A percentile compares a stretch with the other conserved stretches of the same genome.
phyloP scores from a whole-genome alignment of 192 early-diverging fungal species.

The Thoreauomyces humboldtii region DNA sequence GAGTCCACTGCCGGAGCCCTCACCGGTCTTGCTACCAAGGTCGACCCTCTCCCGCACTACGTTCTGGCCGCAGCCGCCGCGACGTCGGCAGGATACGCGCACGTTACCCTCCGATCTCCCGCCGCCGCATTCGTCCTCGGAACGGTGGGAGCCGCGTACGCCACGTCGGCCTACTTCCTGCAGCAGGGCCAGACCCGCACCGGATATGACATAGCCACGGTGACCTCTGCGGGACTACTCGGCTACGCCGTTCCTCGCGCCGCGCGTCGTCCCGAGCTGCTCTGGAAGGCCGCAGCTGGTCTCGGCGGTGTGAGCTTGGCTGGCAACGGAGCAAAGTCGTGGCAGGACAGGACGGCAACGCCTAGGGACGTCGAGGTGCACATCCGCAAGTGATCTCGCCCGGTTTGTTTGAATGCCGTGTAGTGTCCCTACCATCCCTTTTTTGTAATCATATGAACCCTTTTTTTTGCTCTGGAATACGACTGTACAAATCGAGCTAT shows the following conservation, averaged over 20 bases:
- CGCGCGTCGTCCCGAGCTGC: not conserved
- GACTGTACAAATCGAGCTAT: too few relatives aligned
- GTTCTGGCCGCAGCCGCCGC: slow-evolving; percentile 8
- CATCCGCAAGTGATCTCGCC: not conserved
- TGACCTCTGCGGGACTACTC: slow-evolving; percentile 9
- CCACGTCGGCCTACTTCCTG: slow-evolving; percentile 8
- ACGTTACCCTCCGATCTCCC: not conserved
- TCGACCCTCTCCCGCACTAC: slow-evolving; percentile 24
- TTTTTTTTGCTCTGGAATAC: too few relatives aligned
- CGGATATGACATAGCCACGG: slow-evolving; percentile 16
- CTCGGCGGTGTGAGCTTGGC: slow-evolving; percentile 3
- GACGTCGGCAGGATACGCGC: not conserved
- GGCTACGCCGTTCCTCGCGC: slow-evolving; percentile 4
- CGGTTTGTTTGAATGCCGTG: too few relatives aligned
- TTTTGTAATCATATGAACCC: too few relatives aligned
- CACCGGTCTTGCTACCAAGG: not conserved
- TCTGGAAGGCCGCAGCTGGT: slow-evolving; percentile 2
- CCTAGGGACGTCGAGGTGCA: not conserved
- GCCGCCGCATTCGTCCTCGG: not conserved
- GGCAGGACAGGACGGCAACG: slow-evolving; percentile 5
- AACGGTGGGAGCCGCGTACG: not conserved
- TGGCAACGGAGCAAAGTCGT: slow-evolving; percentile 16
- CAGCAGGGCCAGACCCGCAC: not conserved
- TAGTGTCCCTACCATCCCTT: too few relatives aligned
- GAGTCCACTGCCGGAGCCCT: slow-evolving; percentile 1